Base-by-base conservation (phyloP, 2,329 filamentous ascomycete species). In the Ambrosiella beaveri region DNA sequence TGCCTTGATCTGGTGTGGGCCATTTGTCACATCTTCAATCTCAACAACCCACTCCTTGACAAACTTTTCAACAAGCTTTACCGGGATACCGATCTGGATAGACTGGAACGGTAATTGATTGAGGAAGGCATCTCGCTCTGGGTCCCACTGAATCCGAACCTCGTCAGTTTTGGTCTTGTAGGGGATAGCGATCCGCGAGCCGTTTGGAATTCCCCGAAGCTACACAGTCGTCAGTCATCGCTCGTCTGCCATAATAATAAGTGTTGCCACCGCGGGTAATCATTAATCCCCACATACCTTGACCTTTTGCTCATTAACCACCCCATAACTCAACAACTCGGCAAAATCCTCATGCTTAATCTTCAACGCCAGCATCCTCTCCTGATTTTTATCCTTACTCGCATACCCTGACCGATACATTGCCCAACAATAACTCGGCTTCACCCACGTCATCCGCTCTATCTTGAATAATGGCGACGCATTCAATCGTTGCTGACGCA, bases 111-210 rank as follows among this genome's bases (percentile, higher is more conserved):
- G 65, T 56, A 81, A 61, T 61, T 68, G 70, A 9, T 66, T 71
- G 9, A 82, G 65, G 40, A 65, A 64, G 1, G 74, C 65, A 27
- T 71, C 70, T 17, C 81, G 64, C 64, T 84, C 81, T 0, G 80
- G 80, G 66, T 84, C 81, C 80, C 81, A 84, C 65, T 83, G 80
- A 7, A 82, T 71, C n/a, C 74, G 71, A 0, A 82, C 77, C n/a
- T 47, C 40, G 15, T 54, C 52, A 13, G 27, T 40, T 15, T 54
- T 54, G 38, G 52, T 54, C 12, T 54, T 15, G 15, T 40, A 54
- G 12, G 52, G 17, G 9, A 51, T 9, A 5, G 47, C 36, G 13
- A 51, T 27, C 8, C 27, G 9, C 9, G 47, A 51, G 17, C 47
- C 13, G 35, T 51, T 51, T 8, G 47, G 13, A 51, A 35, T n/a